Conservation (phyloP, 192 early-diverging fungal species). For the Backusella psychrophila region DNA sequence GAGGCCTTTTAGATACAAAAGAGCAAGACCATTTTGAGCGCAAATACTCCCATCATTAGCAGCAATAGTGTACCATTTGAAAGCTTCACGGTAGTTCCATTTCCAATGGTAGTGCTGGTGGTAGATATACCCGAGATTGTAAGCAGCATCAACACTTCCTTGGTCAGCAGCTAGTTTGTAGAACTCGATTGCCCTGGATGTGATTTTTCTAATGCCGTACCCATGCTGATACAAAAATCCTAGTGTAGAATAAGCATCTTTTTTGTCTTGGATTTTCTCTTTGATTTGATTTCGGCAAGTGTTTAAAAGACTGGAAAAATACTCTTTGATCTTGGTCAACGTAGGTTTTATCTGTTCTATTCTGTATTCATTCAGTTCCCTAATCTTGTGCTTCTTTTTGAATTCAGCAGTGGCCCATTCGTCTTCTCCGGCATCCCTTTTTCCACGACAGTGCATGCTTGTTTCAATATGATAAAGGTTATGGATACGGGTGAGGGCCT, state of each 20-base stretch:
- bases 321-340: background rate
- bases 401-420: background rate
- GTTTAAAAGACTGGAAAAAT: background rate
- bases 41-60: background rate
- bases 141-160: background rate
- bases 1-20: background rate
- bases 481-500: too few species aligned
- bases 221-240: too few species aligned
- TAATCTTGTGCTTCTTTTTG: background rate
- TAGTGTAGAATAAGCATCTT: background rate
- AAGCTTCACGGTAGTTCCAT: background rate
- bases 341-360: background rate
- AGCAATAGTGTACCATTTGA: background rate
- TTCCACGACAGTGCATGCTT: too few species aligned
- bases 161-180: background rate
- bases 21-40: background rate
- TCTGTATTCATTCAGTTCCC: background rate
- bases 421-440: too few species aligned
- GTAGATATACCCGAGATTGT: background rate
- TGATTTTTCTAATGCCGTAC: too few species aligned
- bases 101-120: background rate
- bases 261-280: background rate
- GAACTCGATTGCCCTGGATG: background rate
- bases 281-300: background rate
- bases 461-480: too few species aligned